phyloP scores from a whole-genome alignment of 352 stramenopile genomes.

The Globisporangium viniferum region DNA sequence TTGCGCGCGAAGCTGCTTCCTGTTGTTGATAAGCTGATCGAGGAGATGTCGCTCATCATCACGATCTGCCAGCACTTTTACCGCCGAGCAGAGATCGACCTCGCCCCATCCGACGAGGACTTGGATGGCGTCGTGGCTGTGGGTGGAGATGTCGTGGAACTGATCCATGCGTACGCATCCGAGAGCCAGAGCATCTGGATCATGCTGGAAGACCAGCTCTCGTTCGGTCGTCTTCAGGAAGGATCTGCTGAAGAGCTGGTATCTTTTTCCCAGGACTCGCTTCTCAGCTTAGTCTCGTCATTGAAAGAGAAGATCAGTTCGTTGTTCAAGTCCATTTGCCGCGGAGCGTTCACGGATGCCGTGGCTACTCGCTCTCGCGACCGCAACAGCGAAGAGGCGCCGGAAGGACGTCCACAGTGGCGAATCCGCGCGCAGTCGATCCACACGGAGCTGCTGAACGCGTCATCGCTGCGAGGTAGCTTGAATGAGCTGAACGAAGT shows the following conservation, averaged over 20 bases:
- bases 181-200: conserved; percentile 45
- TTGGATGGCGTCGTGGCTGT: conserved; percentile 58
- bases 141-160: conserved; percentile 55
- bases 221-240: conserved; percentile 15
- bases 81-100: conserved; percentile 64
- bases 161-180: conserved; percentile 46
- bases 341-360: conserved; percentile 72
- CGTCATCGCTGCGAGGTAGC: conserved; percentile 52
- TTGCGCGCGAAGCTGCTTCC: conserved; percentile 31
- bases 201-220: conserved; percentile 43
- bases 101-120: conserved; percentile 64
- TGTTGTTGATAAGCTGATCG: conserved; percentile 37
- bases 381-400: conserved; percentile 16
- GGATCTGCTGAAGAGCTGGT: conserved; percentile 30
- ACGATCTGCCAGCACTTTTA: conserved; percentile 60
- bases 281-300: conserved; percentile 40
- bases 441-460: conserved; percentile 61
- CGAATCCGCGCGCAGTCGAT: conserved; percentile 73
- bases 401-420: conserved; percentile 55
- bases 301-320: conserved; percentile 64
- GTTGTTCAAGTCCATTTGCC: conserved; percentile 75
- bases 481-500: conserved; percentile 65
- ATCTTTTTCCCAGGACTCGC: conserved; percentile 41
- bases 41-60: conserved; percentile 42
- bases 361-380: conserved; percentile 43